phyloP scores from a whole-genome alignment of 805 yeast species.

The Yarrowia sp. region DNA sequence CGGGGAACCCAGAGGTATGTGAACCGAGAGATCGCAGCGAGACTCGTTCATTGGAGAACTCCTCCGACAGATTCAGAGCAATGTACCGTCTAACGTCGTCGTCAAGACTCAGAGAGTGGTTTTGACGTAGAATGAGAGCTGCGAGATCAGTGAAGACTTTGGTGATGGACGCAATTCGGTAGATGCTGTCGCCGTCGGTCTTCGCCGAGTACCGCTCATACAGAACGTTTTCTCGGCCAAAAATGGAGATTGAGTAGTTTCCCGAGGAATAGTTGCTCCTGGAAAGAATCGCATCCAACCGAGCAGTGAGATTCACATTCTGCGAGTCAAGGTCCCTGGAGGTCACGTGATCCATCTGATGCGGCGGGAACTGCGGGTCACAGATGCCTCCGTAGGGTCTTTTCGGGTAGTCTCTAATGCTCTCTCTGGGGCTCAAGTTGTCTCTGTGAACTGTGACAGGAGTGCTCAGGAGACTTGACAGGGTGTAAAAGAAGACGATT shows the following conservation, averaged over 20 bases:
- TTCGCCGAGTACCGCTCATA: constrained; percentile 17
- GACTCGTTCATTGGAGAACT: constrained; percentile 2
- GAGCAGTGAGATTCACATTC: neutral
- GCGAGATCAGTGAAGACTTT: constrained; percentile 29
- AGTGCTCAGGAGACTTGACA: neutral
- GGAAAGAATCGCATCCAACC: neutral
- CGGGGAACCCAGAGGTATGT: constrained; percentile 32
- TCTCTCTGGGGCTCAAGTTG: neutral
- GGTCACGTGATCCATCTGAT: constrained; percentile 9
- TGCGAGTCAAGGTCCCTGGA: neutral
- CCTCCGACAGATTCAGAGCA: neutral
- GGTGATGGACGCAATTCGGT: constrained; percentile 19
- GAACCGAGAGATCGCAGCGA: constrained; percentile 14
- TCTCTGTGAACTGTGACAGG: neutral
- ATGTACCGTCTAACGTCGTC: constrained; percentile 15
- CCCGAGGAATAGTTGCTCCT: constrained; percentile 2
- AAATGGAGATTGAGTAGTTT: constrained; percentile 30
- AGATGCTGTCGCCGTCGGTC: constrained; percentile 7
- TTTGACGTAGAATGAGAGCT: neutral
- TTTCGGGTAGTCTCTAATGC: neutral
- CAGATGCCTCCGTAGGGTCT: neutral
- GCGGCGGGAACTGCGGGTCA: constrained; percentile 4
- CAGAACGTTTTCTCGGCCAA: neutral
- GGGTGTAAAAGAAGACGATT: neutral
- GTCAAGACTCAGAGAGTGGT: constrained; percentile 6